phyloP scores from a whole-genome alignment of 202 grass and related monocot species.

The Musa balbisiana region DNA sequence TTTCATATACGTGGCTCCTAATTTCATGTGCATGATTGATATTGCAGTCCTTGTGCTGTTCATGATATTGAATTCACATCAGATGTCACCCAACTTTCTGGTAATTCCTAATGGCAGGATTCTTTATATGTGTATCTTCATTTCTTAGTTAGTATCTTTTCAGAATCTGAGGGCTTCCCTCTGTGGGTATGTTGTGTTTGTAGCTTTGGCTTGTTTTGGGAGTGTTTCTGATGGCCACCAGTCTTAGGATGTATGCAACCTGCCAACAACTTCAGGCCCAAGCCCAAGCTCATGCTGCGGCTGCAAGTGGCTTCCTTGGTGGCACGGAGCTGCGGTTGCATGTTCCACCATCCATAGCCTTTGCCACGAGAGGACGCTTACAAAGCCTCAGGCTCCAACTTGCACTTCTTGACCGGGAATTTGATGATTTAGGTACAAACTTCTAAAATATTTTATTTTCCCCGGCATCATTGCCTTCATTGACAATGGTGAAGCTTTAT shows the following conservation, averaged over 20 bases:
- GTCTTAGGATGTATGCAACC: conserved; percentile 79
- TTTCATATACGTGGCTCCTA: not conserved
- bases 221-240: conserved; percentile 76
- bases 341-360: conserved; percentile 62
- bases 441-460: not conserved
- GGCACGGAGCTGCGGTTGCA: conserved; percentile 75
- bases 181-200: conserved; percentile 5
- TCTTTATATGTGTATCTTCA: not conserved
- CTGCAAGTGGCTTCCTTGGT: conserved; percentile 56
- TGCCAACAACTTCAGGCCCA: conserved; percentile 88
- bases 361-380: conserved; percentile 61
- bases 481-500: not conserved
- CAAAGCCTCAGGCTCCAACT: conserved; percentile 94
- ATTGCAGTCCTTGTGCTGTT: conserved; percentile 74
- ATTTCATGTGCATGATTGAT: conserved; percentile 7
- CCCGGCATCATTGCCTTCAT: not conserved
- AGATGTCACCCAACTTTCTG: conserved; percentile 84
- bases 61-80: conserved; percentile 92
- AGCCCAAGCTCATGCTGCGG: conserved; percentile 60
- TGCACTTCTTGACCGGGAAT: conserved; percentile 77
- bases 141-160: conserved; percentile 13
- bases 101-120: conserved; percentile 30
- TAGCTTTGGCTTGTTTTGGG: conserved; percentile 91
- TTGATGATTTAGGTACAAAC: conserved; percentile 82
- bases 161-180: conserved; percentile 3